Percentiles rank a stretch among this genome's conserved stretches.
Evolutionary conservation across 768 basidiomycete species (phyloP).

Genomic region (Boletus patriciae): DNA sequence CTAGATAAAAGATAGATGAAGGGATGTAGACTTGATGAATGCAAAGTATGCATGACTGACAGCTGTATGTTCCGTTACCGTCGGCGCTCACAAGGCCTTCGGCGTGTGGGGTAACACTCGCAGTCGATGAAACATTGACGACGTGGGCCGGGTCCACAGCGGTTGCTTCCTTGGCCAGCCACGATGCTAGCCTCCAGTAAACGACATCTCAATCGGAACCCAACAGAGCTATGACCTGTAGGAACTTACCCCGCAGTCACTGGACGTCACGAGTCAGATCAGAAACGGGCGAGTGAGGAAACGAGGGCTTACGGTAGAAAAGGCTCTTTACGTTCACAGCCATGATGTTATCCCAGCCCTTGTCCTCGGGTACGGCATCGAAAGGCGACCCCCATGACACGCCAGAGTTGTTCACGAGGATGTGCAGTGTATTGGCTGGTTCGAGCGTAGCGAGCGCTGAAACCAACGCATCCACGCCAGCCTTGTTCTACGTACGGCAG

Average conservation of each 20-base stretch:
- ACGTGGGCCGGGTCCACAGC: constrained; percentile 69
- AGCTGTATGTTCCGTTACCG: constrained; percentile 75
- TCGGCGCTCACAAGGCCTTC: constrained; percentile 49
- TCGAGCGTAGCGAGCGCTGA: constrained; percentile 68
- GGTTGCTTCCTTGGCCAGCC: constrained; percentile 63
- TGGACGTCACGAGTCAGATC: constrained; percentile 17
- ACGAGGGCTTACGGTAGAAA: constrained; percentile 63
- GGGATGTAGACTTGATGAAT: neutral
- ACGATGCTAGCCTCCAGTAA: constrained; percentile 38
- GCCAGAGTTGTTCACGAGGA: constrained; percentile 84
- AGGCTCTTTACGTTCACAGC: constrained; percentile 83
- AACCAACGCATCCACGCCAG: constrained; percentile 75
- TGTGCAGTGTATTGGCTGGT: constrained; percentile 59
- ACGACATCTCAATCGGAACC: neutral
- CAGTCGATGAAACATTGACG: constrained; percentile 78
- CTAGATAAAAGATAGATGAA: constrained; percentile 36
- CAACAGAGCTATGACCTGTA: neutral
- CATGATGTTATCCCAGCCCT: constrained; percentile 84
- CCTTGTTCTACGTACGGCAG: constrained; percentile 54
- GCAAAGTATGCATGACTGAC: constrained; percentile 45
- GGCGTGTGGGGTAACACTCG: constrained; percentile 53
- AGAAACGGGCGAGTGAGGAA: neutral
- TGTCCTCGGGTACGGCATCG: constrained; percentile 71
- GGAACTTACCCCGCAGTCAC: constrained; percentile 45
- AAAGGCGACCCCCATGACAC: constrained; percentile 76